A percentile compares a stretch with the other conserved stretches of the same genome.
phyloP scores from a whole-genome alignment of 305 asterid species.

The Petunia hybrid region DNA sequence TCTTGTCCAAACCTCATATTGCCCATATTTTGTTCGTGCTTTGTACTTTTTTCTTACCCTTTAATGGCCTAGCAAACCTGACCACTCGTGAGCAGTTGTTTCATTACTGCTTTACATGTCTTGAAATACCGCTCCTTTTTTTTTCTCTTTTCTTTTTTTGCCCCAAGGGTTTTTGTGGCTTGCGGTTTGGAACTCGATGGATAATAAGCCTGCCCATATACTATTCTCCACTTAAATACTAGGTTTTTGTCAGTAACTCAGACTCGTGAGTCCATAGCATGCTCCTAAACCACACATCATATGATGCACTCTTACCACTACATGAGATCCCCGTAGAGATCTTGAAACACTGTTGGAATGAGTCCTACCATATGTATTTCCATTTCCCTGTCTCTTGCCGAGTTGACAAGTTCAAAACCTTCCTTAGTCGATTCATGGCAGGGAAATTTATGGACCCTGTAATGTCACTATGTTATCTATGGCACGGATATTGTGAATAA shows the following conservation, averaged over 20 bases:
- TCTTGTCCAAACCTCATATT: neutral
- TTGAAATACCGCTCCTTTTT: neutral
- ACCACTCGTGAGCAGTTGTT: neutral
- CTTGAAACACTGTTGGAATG: neutral
- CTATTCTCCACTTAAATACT: too few relatives aligned
- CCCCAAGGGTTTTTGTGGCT: too few relatives aligned
- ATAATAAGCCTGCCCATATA: too few relatives aligned
- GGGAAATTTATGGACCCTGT: neutral
- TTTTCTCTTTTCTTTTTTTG: too few relatives aligned
- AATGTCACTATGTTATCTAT: neutral
- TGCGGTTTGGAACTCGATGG: neutral
- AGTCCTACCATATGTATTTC: neutral
- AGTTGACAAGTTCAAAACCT: neutral
- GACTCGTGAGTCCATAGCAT: too few relatives aligned
- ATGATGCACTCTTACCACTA: too few relatives aligned
- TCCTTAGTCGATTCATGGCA: neutral
- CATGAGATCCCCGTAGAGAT: too few relatives aligned
- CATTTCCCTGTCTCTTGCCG: constrained; percentile 10
- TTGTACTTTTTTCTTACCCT: constrained; percentile 13
- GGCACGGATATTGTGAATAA: neutral
- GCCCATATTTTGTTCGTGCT: neutral
- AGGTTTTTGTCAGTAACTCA: too few relatives aligned
- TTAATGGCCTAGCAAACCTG: neutral
- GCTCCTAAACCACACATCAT: too few relatives aligned
- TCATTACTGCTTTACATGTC: neutral